These are phyloP conservation scores for Candida sp. DNA, from an alignment of 1,139 yeast species.

Conservation along the genomic window DNA sequence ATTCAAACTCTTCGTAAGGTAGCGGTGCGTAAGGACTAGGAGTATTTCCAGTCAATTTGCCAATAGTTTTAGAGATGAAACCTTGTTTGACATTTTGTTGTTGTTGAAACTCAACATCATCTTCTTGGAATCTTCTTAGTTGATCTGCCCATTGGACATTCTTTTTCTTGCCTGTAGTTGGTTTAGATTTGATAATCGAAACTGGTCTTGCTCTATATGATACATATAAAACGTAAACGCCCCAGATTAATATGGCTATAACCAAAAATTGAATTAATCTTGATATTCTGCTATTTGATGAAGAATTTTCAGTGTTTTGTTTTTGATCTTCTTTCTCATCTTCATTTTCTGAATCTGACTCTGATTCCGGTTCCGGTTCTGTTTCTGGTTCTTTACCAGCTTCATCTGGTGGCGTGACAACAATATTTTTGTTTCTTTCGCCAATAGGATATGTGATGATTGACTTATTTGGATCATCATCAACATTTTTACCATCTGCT, in stretches of 20 bases:
- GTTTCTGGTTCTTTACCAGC: conserved; percentile 4
- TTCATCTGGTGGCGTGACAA: conserved; percentile 3
- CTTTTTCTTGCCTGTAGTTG: conserved; percentile 41
- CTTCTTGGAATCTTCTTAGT: conserved; percentile 33
- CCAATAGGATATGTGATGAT: conserved; percentile 33
- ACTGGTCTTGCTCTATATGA: conserved; percentile 40
- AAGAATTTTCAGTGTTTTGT: conserved; percentile 10
- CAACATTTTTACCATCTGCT: conserved; percentile 8
- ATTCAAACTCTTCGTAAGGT: conserved; percentile 31
- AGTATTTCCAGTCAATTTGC: conserved; percentile 33
- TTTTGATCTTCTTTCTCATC: conserved; percentile 1
- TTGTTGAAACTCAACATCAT: conserved; percentile 15
- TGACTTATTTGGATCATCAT: conserved; percentile 13
- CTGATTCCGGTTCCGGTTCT: background rate
- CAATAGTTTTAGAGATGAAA: conserved; percentile 37
- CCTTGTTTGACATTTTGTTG: conserved; percentile 17
- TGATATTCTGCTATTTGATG: conserved; percentile 27
- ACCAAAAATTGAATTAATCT: conserved; percentile 41
- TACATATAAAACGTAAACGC: conserved; percentile 35
- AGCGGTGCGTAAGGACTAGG: conserved; percentile 21
- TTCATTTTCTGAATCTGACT: conserved; percentile 1
- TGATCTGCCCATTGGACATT: conserved; percentile 62
- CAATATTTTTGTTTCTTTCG: conserved; percentile 10
- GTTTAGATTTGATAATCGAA: conserved; percentile 34
- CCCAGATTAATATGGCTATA: conserved; percentile 42